A percentile compares a stretch with the other conserved stretches of the same genome.
These are phyloP conservation scores for Penicillium sp. DNA, from an alignment of 2,329 filamentous ascomycete genomes.

Conservation along the genomic window DNA sequence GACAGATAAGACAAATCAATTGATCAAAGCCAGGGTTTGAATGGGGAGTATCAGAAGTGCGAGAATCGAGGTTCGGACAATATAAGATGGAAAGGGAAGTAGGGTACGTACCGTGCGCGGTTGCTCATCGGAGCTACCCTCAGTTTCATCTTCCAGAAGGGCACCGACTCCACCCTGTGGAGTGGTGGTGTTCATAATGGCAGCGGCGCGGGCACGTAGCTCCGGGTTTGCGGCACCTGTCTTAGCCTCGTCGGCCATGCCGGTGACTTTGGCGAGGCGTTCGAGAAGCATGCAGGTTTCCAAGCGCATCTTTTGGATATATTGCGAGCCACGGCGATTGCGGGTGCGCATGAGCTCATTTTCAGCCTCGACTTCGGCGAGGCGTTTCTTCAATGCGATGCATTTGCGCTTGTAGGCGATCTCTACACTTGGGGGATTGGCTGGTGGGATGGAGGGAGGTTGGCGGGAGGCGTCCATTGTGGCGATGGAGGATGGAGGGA, in stretches of 20 bases:
- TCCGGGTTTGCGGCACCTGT: constrained; percentile 34
- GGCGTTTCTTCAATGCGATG: constrained; percentile 86
- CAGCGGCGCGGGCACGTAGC: constrained; percentile 37
- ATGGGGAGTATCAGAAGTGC: background rate
- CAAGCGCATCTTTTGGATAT: constrained; percentile 87
- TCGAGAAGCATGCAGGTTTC: constrained; percentile 47
- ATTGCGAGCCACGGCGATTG: constrained; percentile 75
- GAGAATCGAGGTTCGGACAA: no score
- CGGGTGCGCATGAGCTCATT: constrained; percentile 81
- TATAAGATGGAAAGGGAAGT: background rate
- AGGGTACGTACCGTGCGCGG: constrained; percentile 41
- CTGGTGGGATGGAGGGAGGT: constrained; percentile 29
- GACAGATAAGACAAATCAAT: background rate
- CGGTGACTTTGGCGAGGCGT: constrained; percentile 41
- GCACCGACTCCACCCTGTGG: constrained; percentile 10
- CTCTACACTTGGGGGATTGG: constrained; percentile 83
- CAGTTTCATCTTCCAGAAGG: constrained; percentile 43
- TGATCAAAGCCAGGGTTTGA: background rate
- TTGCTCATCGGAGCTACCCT: constrained; percentile 46
- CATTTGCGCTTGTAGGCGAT: constrained; percentile 96
- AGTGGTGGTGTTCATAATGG: constrained; percentile 31
- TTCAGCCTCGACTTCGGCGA: constrained; percentile 85
- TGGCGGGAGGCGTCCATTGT: constrained; percentile 32
- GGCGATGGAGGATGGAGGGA: background rate
- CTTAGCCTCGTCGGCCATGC: constrained; percentile 43